A percentile compares a stretch with the other conserved stretches of the same genome.
Conservation (phyloP, 176 grass and related monocot species). For the Oropetium thomaeum region DNA sequence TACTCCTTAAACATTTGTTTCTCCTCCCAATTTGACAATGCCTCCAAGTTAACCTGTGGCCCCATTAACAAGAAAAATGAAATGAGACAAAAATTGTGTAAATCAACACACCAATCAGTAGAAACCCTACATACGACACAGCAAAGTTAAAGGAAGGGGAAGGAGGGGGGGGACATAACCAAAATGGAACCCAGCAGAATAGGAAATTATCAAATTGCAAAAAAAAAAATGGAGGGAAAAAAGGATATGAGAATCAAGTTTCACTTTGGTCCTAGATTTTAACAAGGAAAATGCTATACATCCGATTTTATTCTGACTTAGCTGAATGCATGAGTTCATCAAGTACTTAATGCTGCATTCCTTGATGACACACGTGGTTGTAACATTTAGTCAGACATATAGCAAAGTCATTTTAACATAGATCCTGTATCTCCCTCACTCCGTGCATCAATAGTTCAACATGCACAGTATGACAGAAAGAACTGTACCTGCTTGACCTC, state of each 20-base stretch:
- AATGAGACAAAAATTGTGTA: neutral
- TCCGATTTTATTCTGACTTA: too few species aligned
- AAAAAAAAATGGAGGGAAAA: neutral
- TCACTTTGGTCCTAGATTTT: neutral
- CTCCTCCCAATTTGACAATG: slow-evolving; percentile 94
- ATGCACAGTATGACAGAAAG: slow-evolving; percentile 3
- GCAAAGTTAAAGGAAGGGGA: neutral
- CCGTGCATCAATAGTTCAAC: neutral
- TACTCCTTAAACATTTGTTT: slow-evolving; percentile 99
- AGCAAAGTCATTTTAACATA: too few species aligned
- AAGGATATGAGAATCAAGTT: neutral
- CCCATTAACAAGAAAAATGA: slow-evolving; percentile 14
- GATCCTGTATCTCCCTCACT: neutral
- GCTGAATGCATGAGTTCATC: too few species aligned
- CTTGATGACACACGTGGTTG: too few species aligned
- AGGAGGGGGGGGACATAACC: neutral
- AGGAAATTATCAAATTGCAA: neutral
- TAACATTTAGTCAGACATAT: too few species aligned
- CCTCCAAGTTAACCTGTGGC: slow-evolving; percentile 81
- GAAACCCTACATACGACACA: neutral
- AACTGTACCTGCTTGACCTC: slow-evolving; percentile 88
- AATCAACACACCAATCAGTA: neutral
- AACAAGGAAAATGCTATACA: too few species aligned
- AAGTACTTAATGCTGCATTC: too few species aligned
- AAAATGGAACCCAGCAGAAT: neutral